phyloP scores from a whole-genome alignment of 441 rosid genomes.

The Populus hybrid region DNA sequence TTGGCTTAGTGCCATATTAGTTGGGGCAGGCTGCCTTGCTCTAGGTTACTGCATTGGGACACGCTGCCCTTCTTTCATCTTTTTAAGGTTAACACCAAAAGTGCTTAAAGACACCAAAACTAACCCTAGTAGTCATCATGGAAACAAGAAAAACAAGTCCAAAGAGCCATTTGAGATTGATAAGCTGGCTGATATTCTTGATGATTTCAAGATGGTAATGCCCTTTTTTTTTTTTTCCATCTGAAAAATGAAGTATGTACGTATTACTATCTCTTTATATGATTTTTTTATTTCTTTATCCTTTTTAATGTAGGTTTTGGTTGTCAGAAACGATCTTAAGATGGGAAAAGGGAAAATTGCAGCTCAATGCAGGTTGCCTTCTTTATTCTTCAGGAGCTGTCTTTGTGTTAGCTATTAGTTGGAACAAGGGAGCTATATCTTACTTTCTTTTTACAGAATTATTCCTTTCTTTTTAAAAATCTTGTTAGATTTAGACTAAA shows the following conservation, averaged over 20 bases:
- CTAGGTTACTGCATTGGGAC: slow-evolving; percentile 77
- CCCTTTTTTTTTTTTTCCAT: background rate
- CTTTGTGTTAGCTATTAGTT: background rate
- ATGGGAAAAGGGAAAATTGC: slow-evolving; percentile 99
- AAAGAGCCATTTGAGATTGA: slow-evolving; percentile 74
- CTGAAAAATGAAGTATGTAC: background rate
- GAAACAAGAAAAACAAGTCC: slow-evolving; percentile 23
- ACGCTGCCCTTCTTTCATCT: slow-evolving; percentile 38
- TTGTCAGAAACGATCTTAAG: slow-evolving; percentile 92
- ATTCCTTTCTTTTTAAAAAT: background rate
- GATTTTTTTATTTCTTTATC: background rate
- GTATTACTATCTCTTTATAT: background rate
- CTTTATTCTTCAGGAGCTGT: background rate
- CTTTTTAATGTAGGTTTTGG: slow-evolving; percentile 56
- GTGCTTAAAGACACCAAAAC: slow-evolving; percentile 18
- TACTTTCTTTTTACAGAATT: background rate
- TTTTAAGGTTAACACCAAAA: slow-evolving; percentile 24
- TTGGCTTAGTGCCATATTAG: slow-evolving; percentile 74
- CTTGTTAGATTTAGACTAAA: background rate
- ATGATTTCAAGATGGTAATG: slow-evolving; percentile 88
- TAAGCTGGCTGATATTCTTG: slow-evolving; percentile 76
- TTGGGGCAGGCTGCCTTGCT: slow-evolving; percentile 80
- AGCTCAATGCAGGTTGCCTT: slow-evolving; percentile 85
- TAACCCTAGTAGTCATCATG: slow-evolving; percentile 16
- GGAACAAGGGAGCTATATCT: background rate